phyloP scores from a whole-genome alignment of 495 filamentous ascomycete genomes.

The Thozetella sp. region DNA sequence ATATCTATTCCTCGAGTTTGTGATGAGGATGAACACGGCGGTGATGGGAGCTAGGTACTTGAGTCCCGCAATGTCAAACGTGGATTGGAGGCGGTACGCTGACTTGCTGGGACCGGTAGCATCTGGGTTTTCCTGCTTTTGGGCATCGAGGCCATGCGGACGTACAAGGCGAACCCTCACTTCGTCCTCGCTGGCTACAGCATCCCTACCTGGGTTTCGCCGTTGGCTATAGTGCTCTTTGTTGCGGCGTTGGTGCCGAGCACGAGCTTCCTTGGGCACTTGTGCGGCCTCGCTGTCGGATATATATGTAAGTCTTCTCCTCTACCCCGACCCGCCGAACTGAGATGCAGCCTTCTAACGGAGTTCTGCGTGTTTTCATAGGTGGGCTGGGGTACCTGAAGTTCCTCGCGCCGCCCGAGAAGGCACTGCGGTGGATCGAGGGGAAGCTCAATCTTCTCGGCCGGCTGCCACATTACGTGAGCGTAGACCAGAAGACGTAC shows the following conservation, averaged over 20 bases:
- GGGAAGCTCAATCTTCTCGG: constrained; percentile 80
- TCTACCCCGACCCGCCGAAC: not conserved
- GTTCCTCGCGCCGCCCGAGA: constrained; percentile 81
- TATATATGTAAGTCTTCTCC: constrained; percentile 72
- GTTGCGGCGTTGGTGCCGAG: constrained; percentile 75
- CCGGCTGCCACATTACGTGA: constrained; percentile 84
- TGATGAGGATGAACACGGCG: constrained; percentile 65
- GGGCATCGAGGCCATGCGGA: constrained; percentile 80
- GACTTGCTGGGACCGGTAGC: constrained; percentile 29
- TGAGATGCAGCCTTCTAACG: not conserved
- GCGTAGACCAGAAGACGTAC: constrained; percentile 93
- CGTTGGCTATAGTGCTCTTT: constrained; percentile 71
- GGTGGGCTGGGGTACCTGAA: constrained; percentile 85
- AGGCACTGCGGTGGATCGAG: constrained; percentile 80
- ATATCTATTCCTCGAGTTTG: constrained; percentile 69
- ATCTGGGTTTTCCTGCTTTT: constrained; percentile 91
- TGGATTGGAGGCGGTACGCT: not conserved
- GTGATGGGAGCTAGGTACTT: constrained; percentile 83
- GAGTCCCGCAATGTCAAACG: not conserved
- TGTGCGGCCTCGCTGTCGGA: constrained; percentile 78
- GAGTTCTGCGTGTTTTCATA: constrained; percentile 27
- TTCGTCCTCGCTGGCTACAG: constrained; percentile 72
- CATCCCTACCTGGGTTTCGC: constrained; percentile 91
- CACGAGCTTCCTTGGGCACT: constrained; percentile 82
- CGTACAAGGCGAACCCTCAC: constrained; percentile 69